Evolutionary conservation across 352 stramenopile species (phyloP).

Genomic region (Aphanomyces stellatus): DNA sequence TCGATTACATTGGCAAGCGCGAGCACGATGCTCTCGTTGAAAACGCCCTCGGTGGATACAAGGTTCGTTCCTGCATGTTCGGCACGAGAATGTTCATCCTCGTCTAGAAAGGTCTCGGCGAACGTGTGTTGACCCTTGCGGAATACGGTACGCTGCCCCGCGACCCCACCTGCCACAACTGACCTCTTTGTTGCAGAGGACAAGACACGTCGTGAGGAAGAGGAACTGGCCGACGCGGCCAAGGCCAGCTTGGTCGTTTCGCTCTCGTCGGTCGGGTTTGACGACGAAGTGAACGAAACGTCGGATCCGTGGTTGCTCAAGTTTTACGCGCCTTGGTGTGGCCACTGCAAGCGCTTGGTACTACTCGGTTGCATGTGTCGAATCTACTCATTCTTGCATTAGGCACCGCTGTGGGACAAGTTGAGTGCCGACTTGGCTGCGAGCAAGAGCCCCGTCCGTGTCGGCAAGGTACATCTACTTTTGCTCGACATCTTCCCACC

Average conservation of each 20-base stretch:
- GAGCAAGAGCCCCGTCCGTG: conserved; percentile 39
- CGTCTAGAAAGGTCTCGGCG: conserved; percentile 33
- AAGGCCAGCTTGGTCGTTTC: conserved; percentile 46
- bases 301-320: conserved; percentile 46
- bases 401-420: conserved; percentile 59
- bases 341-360: neutral
- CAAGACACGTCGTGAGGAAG: conserved; percentile 12
- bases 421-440: conserved; percentile 59
- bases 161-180: neutral
- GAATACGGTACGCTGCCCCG: conserved; percentile 42
- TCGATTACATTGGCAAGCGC: conserved; percentile 60
- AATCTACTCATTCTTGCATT: neutral
- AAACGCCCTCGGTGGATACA: conserved; percentile 52
- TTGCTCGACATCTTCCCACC: neutral
- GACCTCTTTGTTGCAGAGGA: neutral
- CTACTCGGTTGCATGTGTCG: neutral
- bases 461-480: conserved; percentile 45
- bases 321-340: conserved; percentile 2
- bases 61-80: conserved; percentile 27
- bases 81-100: neutral
- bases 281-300: conserved; percentile 52
- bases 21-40: conserved; percentile 44
- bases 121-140: conserved; percentile 41
- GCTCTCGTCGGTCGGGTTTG: conserved; percentile 46
- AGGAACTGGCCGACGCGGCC: conserved; percentile 48